A percentile compares a stretch with the other conserved stretches of the same genome.
These are phyloP conservation scores for Artemisia annua DNA, from an alignment of 129 eudicot species.

Conservation along the genomic window DNA sequence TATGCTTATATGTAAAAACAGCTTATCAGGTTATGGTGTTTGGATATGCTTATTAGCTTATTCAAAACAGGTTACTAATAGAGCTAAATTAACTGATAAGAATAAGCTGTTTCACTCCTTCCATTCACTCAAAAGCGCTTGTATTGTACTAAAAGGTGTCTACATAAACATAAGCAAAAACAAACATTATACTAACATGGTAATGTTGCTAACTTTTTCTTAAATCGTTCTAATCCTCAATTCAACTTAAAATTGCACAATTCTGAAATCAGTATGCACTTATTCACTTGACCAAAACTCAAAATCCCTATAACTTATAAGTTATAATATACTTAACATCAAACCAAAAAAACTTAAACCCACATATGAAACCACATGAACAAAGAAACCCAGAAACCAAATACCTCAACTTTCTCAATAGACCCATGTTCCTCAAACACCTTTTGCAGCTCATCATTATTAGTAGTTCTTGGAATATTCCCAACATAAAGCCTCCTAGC, in stretches of 20 bases:
- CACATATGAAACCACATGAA: neutral
- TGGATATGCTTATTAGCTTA: too few relatives aligned
- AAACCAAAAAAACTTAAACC: neutral
- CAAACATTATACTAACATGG: neutral
- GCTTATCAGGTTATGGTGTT: too few relatives aligned
- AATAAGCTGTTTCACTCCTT: too few relatives aligned
- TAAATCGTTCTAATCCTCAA: neutral
- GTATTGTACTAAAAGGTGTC: too few relatives aligned
- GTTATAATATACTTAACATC: neutral
- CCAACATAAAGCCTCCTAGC: conserved; percentile 76
- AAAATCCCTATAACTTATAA: conserved; percentile 3
- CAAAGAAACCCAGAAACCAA: neutral
- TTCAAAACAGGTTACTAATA: too few relatives aligned
- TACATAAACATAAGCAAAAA: neutral
- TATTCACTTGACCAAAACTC: conserved; percentile 19
- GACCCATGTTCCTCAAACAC: conserved; percentile 80
- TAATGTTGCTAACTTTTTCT: neutral
- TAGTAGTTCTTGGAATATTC: conserved; percentile 74
- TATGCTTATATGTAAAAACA: too few relatives aligned
- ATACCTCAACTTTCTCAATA: conserved; percentile 86
- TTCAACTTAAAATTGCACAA: neutral
- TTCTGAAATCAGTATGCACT: neutral
- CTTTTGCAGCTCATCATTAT: conserved; percentile 61
- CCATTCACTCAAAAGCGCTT: too few relatives aligned
- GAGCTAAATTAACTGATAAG: too few relatives aligned